Percentiles rank a stretch among this genome's conserved stretches.
These are phyloP conservation scores for Letharia lupina DNA, from an alignment of 495 filamentous ascomycete genomes.

Conservation along the genomic window DNA sequence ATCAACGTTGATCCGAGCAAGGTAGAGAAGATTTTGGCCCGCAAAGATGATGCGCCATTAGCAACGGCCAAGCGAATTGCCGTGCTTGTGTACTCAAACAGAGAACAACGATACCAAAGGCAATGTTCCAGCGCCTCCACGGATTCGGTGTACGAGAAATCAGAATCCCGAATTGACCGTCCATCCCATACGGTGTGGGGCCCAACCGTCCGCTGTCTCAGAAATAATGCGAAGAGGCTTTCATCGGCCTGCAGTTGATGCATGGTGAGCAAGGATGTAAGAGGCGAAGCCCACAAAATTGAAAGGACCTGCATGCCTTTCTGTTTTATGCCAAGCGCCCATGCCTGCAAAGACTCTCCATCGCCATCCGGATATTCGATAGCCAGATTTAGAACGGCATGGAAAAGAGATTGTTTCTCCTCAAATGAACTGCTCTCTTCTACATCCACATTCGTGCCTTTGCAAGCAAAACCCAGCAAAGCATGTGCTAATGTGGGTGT, in stretches of 20 bases:
- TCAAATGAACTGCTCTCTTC: constrained; percentile 56
- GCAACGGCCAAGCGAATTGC: constrained; percentile 73
- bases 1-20: constrained; percentile 64
- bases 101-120: constrained; percentile 59
- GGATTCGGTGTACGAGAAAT: constrained; percentile 57
- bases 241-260: constrained; percentile 67
- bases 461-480: constrained; percentile 77
- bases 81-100: constrained; percentile 72
- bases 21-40: constrained; percentile 67
- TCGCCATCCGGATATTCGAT: constrained; percentile 52
- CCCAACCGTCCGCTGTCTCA: constrained; percentile 54
- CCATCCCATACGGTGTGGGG: constrained; percentile 63
- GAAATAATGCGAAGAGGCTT: constrained; percentile 62
- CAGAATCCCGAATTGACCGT: constrained; percentile 39
- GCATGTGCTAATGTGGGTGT: constrained; percentile 80
- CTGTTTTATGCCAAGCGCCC: constrained; percentile 63
- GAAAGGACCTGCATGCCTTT: constrained; percentile 69
- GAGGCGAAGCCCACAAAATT: constrained; percentile 71
- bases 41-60: constrained; percentile 61
- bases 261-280: constrained; percentile 67
- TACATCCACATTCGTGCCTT: constrained; percentile 55
- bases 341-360: constrained; percentile 56
- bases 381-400: constrained; percentile 61
- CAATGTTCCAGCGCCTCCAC: constrained; percentile 63
- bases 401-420: constrained; percentile 65